Evolutionary conservation across 371 early-diverging fungal species (phyloP).

Genomic region (Mortierella sp.): DNA sequence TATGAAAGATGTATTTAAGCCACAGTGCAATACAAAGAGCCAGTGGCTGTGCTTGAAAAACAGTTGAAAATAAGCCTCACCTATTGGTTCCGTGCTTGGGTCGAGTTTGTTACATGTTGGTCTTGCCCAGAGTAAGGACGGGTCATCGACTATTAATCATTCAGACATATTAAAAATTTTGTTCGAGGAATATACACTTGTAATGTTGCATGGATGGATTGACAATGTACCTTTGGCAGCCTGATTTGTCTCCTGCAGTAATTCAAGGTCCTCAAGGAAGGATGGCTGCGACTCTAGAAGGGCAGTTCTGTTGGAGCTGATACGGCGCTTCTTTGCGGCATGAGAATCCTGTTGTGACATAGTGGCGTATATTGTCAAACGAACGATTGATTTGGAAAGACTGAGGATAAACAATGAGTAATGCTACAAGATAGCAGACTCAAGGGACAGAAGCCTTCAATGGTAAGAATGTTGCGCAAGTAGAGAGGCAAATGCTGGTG

Average conservation of each 20-base stretch:
- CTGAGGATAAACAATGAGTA: neutral
- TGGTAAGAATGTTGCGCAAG: neutral
- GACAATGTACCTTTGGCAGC: conserved; percentile 36
- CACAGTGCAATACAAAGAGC: neutral
- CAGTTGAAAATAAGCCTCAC: conserved; percentile 17
- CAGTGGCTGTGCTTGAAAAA: neutral
- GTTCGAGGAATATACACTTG: too few relatives aligned
- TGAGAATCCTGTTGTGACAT: conserved; percentile 50
- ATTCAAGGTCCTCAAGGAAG: conserved; percentile 47
- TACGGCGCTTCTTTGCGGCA: conserved; percentile 48
- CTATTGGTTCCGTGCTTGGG: conserved; percentile 25
- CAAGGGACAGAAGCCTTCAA: neutral
- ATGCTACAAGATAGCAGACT: neutral
- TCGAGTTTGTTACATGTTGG: conserved; percentile 25
- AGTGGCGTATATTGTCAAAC: conserved; percentile 50
- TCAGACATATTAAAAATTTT: neutral
- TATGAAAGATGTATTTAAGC: neutral
- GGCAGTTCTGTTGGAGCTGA: conserved; percentile 21
- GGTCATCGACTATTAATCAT: conserved; percentile 36
- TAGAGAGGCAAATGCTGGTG: neutral
- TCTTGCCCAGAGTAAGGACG: conserved; percentile 43
- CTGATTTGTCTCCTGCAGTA: conserved; percentile 37
- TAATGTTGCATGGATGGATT: neutral
- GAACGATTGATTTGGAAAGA: neutral
- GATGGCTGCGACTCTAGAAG: conserved; percentile 38